Percentiles rank a stretch among this genome's conserved stretches.
phyloP scores from a whole-genome alignment of 495 filamentous ascomycete genomes.

The Tuber melanosporum region DNA sequence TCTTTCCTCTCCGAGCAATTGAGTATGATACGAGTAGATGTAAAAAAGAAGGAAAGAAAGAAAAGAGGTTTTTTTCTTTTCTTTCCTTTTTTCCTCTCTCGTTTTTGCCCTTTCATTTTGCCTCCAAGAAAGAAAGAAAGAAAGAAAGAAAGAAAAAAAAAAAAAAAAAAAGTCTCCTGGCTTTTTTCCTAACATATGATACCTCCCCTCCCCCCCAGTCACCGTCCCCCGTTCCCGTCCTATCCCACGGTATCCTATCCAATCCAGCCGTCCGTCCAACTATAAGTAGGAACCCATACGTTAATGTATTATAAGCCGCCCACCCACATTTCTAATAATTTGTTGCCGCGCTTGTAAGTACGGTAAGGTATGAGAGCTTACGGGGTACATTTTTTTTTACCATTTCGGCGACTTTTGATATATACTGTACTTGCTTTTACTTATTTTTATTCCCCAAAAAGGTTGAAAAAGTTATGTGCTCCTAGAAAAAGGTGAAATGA shows the following conservation, averaged over 20 bases:
- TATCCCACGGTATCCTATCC: no score
- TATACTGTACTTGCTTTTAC: background rate
- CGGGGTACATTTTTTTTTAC: background rate
- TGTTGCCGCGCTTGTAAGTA: background rate
- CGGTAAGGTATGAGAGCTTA: background rate
- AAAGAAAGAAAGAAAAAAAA: background rate
- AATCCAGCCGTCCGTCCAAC: background rate
- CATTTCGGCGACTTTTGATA: background rate
- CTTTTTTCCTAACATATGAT: background rate
- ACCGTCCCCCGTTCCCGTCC: no score
- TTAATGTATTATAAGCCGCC: constrained; percentile 19
- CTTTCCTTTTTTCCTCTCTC: background rate
- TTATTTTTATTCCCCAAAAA: background rate
- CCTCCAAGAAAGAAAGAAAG: no score
- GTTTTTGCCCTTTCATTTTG: background rate
- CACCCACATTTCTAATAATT: background rate
- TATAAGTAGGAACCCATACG: constrained; percentile 10
- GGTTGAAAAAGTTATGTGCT: background rate
- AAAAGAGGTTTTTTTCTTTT: background rate
- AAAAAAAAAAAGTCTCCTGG: background rate
- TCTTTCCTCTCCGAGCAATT: background rate
- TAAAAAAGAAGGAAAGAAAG: background rate
- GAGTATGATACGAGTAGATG: background rate
- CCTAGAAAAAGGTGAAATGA: background rate
- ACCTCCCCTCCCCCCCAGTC: background rate